Evolutionary conservation across 139 green algal species (phyloP).

Genomic region (Picochlorum sp.): DNA sequence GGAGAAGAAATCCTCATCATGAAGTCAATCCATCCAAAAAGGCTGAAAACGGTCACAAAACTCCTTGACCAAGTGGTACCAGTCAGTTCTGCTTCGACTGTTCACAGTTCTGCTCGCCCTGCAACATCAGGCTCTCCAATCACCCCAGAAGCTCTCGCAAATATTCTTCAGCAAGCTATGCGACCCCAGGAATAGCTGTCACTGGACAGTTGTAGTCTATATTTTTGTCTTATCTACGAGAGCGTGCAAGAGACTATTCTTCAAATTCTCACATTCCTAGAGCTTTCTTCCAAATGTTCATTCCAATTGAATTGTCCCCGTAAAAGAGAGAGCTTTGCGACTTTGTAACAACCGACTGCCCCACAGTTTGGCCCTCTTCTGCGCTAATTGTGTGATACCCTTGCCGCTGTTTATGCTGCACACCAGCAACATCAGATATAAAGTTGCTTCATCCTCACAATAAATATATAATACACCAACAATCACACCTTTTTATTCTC

Average conservation of each 20-base stretch:
- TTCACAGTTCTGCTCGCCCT: neutral
- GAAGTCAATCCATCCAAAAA: neutral
- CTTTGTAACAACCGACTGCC: too few relatives aligned
- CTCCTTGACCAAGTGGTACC: neutral
- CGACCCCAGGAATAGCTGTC: neutral
- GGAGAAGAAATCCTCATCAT: neutral
- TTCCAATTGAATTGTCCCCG: too few relatives aligned
- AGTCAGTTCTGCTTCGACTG: neutral
- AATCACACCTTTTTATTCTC: slow-evolving; percentile 34
- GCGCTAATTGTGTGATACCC: slow-evolving; percentile 19
- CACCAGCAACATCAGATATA: neutral
- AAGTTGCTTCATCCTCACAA: neutral
- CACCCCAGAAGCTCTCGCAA: neutral
- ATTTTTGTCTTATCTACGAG: neutral
- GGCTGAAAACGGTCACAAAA: neutral
- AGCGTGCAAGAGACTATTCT: neutral
- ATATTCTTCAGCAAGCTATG: neutral
- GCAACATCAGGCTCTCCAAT: neutral
- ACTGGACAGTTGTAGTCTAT: neutral
- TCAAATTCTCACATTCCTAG: neutral
- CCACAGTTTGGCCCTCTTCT: neutral
- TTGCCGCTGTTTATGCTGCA: slow-evolving; percentile 45
- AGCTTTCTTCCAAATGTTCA: neutral
- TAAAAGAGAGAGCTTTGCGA: too few relatives aligned
- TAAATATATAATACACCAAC: neutral